Conservation (phyloP, 2,329 filamentous ascomycete species). For the Peltaster fructicola region DNA sequence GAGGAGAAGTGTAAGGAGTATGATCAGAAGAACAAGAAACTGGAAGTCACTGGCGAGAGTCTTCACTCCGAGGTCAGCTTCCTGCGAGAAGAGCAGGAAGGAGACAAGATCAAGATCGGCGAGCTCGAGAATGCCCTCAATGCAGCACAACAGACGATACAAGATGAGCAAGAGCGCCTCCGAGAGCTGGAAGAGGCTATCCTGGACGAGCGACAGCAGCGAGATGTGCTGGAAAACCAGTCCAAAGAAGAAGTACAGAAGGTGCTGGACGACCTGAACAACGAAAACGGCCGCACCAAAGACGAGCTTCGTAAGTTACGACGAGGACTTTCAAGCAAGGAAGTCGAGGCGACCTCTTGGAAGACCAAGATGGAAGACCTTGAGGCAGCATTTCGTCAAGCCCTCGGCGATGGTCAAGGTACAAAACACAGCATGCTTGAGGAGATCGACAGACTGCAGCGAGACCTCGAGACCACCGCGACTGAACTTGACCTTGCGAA, state of each 20-base stretch:
- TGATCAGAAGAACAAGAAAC: conserved; percentile 70
- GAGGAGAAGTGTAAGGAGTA: conserved; percentile 71
- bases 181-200: conserved; percentile 43
- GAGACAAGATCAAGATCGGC: conserved; percentile 93
- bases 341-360: conserved; percentile 80
- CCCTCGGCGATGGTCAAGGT: conserved; percentile 72
- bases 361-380: conserved; percentile 80
- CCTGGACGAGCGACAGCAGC: conserved; percentile 63
- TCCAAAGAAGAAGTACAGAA: conserved; percentile 94
- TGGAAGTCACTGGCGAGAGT: conserved; percentile 83
- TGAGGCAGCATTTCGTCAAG: conserved; percentile 72
- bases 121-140: conserved; percentile 74
- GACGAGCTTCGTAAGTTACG: conserved; percentile 70
- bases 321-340: conserved; percentile 65
- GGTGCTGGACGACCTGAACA: conserved; percentile 80
- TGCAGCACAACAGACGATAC: conserved; percentile 58
- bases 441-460: conserved; percentile 67
- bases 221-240: conserved; percentile 67
- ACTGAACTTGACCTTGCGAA: conserved; percentile 67
- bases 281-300: conserved; percentile 62
- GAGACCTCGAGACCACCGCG: conserved; percentile 68
- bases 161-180: conserved; percentile 61
- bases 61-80: conserved; percentile 88
- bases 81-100: conserved; percentile 87
- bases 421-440: conserved; percentile 72